Evolutionary conservation across 1,139 yeast species (phyloP), one percentile per base, ranked within the genome.

Genomic region (Ogataea hybrid): DNA sequence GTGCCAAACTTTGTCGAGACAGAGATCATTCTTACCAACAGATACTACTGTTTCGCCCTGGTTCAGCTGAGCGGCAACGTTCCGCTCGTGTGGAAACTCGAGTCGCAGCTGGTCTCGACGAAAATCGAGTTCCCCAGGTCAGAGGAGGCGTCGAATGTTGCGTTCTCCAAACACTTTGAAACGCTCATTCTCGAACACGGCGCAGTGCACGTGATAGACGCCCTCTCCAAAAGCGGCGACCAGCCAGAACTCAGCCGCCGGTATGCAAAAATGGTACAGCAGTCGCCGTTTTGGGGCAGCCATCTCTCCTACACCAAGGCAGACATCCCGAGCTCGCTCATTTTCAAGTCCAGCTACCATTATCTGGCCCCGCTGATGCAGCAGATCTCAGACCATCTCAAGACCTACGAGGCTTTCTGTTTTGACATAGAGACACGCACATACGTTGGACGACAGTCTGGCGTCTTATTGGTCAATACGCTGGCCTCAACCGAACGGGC

Each of bases 1-100:
- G 84, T 80, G 5, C 71, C 89, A 1, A 81, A 81, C 53, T 80
- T 70, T 55, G 75, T 77, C 17, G 92, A 84, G 56, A 73, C 84
- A 1, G 92, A 84, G 57, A 57, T 82, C 6, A 71, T 84, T 4
- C 65, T 82, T 12, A 77, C 77, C 42, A 74, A 81, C 4, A 71
- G 73, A 28, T 61, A 62, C 12, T 73, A 70, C 48, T 71, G 80
- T 44, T 71, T 79, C 46, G 73, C 86, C 2, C 81, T 81, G 51
- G 71, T 78, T 1, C 73, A 81, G 37, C 63, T 81, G 1, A 60
- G 84, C 44, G 92, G 89, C 0, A 84, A 84, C 58, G 81, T 79
- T 2, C 92, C 94, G 0, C 62, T 82, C 23, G 80, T 76, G 53
- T 84, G 85, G 79, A 70, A 56, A 53, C 64, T 63, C 54, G 84